Percentiles rank a stretch among this genome's conserved stretches.
Evolutionary conservation across 1,139 yeast species (phyloP).

Genomic region (Protomyces arabidopsidicola): DNA sequence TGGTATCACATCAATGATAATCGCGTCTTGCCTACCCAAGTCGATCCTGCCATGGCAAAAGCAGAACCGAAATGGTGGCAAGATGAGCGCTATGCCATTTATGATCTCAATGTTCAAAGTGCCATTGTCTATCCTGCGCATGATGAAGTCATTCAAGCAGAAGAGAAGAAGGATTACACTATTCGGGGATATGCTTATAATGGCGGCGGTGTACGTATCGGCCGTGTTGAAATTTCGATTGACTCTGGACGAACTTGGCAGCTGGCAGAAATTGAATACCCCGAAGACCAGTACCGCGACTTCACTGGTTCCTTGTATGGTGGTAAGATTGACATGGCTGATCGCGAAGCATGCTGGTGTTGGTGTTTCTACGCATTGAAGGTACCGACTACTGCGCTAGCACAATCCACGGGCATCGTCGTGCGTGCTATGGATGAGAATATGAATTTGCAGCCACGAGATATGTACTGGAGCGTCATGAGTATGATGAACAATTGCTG

Average conservation of each 20-base stretch:
- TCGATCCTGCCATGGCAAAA: conserved; percentile 39
- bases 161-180: conserved; percentile 32
- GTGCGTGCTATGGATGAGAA: conserved; percentile 42
- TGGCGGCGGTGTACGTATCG: conserved; percentile 41
- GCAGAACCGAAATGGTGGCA: conserved; percentile 38
- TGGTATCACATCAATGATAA: conserved; percentile 42
- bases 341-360: conserved; percentile 37
- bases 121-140: conserved; percentile 39
- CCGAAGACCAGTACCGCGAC: conserved; percentile 39
- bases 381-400: conserved; percentile 34
- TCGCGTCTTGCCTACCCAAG: conserved; percentile 41
- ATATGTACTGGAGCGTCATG: conserved; percentile 43
- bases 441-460: conserved; percentile 41
- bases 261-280: conserved; percentile 38
- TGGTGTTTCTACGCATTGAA: conserved; percentile 42
- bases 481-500: conserved; percentile 43
- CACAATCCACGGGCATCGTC: conserved; percentile 36
- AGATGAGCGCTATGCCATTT: conserved; percentile 41
- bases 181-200: conserved; percentile 41
- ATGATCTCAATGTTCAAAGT: conserved; percentile 40
- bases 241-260: conserved; percentile 39
- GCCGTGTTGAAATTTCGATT: conserved; percentile 40
- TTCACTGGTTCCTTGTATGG: conserved; percentile 38
- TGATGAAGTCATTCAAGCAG: conserved; percentile 33
- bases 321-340: conserved; percentile 40